Evolutionary conservation across 1,139 yeast species (phyloP).

Genomic region (Kodamaea ohmeri): DNA sequence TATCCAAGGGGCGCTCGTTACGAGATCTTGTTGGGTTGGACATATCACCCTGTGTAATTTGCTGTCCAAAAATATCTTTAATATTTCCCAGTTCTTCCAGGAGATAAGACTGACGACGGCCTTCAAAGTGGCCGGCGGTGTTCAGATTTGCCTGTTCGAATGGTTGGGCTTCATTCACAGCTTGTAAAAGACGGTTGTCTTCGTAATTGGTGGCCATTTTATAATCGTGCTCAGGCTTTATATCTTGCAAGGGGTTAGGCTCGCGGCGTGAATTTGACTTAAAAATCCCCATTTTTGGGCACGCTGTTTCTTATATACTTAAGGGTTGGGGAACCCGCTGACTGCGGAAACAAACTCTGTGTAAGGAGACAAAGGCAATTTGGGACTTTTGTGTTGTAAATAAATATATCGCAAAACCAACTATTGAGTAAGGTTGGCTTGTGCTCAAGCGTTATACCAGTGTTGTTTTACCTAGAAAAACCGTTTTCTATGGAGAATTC

Average conservation of each 20-base stretch:
- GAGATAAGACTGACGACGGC: constrained; percentile 23
- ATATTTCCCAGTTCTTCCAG: constrained; percentile 36
- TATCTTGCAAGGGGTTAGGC: constrained; percentile 26
- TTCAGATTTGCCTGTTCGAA: constrained; percentile 69
- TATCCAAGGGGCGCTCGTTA: constrained; percentile 94
- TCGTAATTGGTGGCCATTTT: constrained; percentile 68
- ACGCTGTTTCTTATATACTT: constrained; percentile 5
- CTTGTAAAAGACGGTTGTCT: constrained; percentile 77
- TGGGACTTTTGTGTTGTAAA: constrained; percentile 4
- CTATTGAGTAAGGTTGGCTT: no score
- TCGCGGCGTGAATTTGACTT: constrained; percentile 31
- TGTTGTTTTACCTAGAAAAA: no score
- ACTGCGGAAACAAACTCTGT: not conserved
- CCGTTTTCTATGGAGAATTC: no score
- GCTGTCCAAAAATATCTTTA: constrained; percentile 81
- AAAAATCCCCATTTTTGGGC: constrained; percentile 36
- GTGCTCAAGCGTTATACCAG: no score
- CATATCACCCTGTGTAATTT: constrained; percentile 71
- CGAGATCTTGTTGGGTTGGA: constrained; percentile 90
- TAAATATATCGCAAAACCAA: constrained; percentile 4
- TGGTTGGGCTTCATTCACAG: constrained; percentile 94
- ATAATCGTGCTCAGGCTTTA: constrained; percentile 25
- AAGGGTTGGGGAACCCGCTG: constrained; percentile 1
- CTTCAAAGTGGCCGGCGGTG: constrained; percentile 30
- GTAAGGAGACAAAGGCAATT: not conserved